These are phyloP conservation scores for Smittium culicis DNA, from an alignment of 371 early-diverging fungal species.

Conservation along the genomic window DNA sequence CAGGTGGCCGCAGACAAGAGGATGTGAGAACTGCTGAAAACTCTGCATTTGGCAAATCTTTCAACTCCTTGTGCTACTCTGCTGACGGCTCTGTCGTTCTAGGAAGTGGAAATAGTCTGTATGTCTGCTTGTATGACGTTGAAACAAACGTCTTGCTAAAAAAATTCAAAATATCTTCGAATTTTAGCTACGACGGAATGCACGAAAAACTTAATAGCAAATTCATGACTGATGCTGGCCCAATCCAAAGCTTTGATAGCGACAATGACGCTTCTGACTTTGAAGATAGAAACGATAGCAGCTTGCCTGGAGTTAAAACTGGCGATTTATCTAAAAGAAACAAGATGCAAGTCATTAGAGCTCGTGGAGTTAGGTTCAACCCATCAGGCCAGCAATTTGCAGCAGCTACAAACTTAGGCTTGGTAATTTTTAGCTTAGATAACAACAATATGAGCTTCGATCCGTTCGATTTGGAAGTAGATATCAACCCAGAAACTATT, in stretches of 20 bases:
- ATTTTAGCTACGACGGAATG: slow-evolving; percentile 84
- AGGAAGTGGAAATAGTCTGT: slow-evolving; percentile 88
- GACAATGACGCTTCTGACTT: slow-evolving; percentile 57
- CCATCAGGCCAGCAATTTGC: slow-evolving; percentile 91
- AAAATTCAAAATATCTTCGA: slow-evolving; percentile 79
- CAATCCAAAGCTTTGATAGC: slow-evolving; percentile 65
- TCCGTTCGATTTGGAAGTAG: slow-evolving; percentile 91
- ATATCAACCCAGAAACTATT: slow-evolving; percentile 82
- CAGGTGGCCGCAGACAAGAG: slow-evolving; percentile 62
- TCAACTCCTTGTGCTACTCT: slow-evolving; percentile 84
- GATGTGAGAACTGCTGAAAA: slow-evolving; percentile 76
- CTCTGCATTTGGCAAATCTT: slow-evolving; percentile 66
- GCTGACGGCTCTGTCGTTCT: slow-evolving; percentile 82
- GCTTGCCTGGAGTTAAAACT: slow-evolving; percentile 72
- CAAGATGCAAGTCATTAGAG: slow-evolving; percentile 62
- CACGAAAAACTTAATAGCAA: slow-evolving; percentile 74
- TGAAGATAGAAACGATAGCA: slow-evolving; percentile 64
- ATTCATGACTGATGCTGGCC: slow-evolving; percentile 89
- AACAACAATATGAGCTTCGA: slow-evolving; percentile 74
- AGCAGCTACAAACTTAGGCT: slow-evolving; percentile 90
- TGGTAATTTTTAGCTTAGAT: slow-evolving; percentile 85
- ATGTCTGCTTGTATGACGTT: slow-evolving; percentile 89
- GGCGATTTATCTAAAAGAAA: slow-evolving; percentile 72
- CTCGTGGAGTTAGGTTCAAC: slow-evolving; percentile 73
- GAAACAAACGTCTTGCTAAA: slow-evolving; percentile 57